A percentile compares a stretch with the other conserved stretches of the same genome.
Evolutionary conservation across 495 filamentous ascomycete species (phyloP).

Genomic region (Xylaria scruposa): DNA sequence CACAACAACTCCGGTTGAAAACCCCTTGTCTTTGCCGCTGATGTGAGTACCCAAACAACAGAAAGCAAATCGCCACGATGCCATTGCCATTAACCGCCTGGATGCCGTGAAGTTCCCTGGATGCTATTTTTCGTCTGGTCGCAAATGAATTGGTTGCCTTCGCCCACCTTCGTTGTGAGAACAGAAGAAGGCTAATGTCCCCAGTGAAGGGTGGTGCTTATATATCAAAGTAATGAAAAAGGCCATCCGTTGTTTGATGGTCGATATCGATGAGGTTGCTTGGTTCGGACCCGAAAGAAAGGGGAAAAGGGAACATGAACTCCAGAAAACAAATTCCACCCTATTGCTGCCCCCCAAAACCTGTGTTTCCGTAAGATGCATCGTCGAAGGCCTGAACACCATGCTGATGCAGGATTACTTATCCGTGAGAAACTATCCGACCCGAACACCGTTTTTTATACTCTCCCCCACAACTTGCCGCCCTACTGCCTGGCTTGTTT

Average conservation of each 20-base stretch:
- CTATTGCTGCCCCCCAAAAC: conserved; percentile 29
- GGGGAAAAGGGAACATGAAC: conserved; percentile 35
- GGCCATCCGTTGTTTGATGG: conserved; percentile 26
- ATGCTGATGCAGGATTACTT: conserved; percentile 47
- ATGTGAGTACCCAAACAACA: conserved; percentile 26
- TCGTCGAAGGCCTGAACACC: conserved; percentile 48
- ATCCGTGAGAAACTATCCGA: conserved; percentile 40
- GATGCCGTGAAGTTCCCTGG: conserved; percentile 30
- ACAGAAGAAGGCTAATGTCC: conserved; percentile 1
- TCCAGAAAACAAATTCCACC: conserved; percentile 41
- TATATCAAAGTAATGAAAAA: neutral
- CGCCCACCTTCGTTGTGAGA: neutral
- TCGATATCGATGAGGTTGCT: conserved; percentile 27
- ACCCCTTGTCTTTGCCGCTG: conserved; percentile 7
- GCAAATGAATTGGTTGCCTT: conserved; percentile 16
- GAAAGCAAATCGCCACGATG: conserved; percentile 35
- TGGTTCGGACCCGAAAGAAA: conserved; percentile 33
- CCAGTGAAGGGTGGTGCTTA: neutral
- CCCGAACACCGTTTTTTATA: conserved; percentile 40
- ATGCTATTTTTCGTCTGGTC: conserved; percentile 14
- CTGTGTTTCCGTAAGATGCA: conserved; percentile 36
- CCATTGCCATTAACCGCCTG: conserved; percentile 35
- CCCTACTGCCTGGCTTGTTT: conserved; percentile 1
- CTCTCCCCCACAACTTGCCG: conserved; percentile 18
- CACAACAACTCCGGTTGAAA: conserved; percentile 29